A percentile compares a stretch with the other conserved stretches of the same genome.
Conservation (phyloP, 495 filamentous ascomycete species). For the Clavariopsis aquatica region DNA sequence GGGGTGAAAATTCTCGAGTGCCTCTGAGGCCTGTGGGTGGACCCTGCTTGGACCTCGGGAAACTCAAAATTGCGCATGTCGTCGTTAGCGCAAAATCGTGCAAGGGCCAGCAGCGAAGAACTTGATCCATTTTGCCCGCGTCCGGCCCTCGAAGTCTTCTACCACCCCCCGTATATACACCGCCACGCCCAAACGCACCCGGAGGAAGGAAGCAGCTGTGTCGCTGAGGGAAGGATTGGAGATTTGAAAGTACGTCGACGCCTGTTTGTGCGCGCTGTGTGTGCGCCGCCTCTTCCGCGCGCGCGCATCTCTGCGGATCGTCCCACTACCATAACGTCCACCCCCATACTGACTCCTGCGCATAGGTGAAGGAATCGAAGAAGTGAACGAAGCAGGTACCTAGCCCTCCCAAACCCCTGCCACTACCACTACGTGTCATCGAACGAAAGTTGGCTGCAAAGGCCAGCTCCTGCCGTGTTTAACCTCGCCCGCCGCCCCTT, state of each 20-base stretch:
- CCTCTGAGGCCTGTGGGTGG: background rate
- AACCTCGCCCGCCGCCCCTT: conserved; percentile 7
- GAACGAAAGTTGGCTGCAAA: conserved; percentile 3
- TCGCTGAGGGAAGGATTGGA: conserved; percentile 42
- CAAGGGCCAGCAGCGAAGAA: conserved; percentile 11
- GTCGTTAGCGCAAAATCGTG: conserved; percentile 20
- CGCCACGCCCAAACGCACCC: background rate
- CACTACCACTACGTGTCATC: background rate
- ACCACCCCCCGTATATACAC: conserved; percentile 3
- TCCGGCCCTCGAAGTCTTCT: conserved; percentile 3
- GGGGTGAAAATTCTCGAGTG: background rate
- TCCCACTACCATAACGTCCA: background rate
- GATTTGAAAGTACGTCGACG: conserved; percentile 27
- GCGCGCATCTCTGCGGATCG: background rate
- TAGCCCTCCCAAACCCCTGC: conserved; percentile 2
- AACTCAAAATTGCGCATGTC: conserved; percentile 25
- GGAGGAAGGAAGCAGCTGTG: conserved; percentile 36
- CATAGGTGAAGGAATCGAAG: conserved; percentile 35
- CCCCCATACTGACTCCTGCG: conserved; percentile 10
- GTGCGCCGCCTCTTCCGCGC: conserved; percentile 2
- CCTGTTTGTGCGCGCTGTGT: conserved; percentile 2
- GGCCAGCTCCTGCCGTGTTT: background rate
- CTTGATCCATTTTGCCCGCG: background rate
- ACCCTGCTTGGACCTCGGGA: conserved; percentile 18
- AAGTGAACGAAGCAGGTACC: conserved; percentile 32